Evolutionary conservation across 495 filamentous ascomycete species (phyloP).

Genomic region (Aspergillus coremiiformis): DNA sequence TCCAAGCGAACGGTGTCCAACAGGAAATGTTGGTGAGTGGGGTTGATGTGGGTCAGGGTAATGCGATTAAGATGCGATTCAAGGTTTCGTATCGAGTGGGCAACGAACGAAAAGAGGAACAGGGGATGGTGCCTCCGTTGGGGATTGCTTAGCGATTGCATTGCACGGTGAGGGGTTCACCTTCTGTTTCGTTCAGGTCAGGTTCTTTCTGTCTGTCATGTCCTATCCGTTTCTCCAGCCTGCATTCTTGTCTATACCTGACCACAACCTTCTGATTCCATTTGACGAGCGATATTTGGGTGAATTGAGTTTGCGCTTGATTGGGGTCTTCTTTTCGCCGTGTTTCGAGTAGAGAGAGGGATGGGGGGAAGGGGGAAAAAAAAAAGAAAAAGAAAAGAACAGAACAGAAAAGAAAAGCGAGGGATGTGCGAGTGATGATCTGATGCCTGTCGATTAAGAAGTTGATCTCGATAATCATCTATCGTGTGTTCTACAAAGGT

Average conservation of each 20-base stretch:
- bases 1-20: slow-evolving; percentile 68
- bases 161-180: too few species aligned
- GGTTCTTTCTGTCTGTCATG: not conserved
- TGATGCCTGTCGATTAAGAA: not conserved
- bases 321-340: not conserved
- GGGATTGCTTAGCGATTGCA: slow-evolving; percentile 51
- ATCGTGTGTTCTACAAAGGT: too few species aligned
- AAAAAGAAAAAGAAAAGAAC: too few species aligned
- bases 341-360: too few species aligned
- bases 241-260: slow-evolving; percentile 2
- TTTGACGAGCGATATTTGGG: not conserved
- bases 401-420: too few species aligned
- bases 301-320: not conserved
- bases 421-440: too few species aligned
- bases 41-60: slow-evolving; percentile 61
- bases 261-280: not conserved
- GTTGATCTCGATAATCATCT: not conserved
- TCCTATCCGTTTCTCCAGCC: not conserved
- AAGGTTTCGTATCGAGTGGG: slow-evolving; percentile 72
- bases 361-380: too few species aligned
- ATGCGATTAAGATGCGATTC: slow-evolving; percentile 79
- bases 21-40: slow-evolving; percentile 77
- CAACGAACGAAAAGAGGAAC: slow-evolving; percentile 60
- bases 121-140: slow-evolving; percentile 82
- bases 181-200: too few species aligned